Evolutionary conservation across 768 basidiomycete genomes (phyloP).

Genomic region (Leccinellum albellum): DNA sequence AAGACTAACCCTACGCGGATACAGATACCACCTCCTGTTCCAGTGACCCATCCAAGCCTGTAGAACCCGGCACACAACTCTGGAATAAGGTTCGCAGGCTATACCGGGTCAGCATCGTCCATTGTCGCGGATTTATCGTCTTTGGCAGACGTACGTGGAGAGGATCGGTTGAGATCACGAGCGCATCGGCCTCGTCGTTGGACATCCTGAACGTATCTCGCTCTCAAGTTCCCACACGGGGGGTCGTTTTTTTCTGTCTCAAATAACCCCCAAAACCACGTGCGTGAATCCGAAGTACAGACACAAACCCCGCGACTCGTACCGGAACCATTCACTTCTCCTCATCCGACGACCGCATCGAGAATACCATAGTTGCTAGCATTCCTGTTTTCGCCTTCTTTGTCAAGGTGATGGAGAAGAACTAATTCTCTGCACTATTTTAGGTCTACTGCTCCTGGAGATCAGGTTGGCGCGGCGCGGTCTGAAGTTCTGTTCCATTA

Average conservation of each 20-base stretch:
- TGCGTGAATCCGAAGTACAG: not conserved
- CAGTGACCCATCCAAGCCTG: constrained; percentile 87
- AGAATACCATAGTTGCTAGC: too few relatives aligned
- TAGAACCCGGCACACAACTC: constrained; percentile 84
- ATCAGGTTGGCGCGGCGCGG: not conserved
- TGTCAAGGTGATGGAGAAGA: not conserved
- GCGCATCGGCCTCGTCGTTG: constrained; percentile 37
- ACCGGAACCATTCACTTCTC: too few relatives aligned
- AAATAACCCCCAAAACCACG: not conserved
- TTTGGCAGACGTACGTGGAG: constrained; percentile 46
- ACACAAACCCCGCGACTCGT: too few relatives aligned
- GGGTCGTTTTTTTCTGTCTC: not conserved
- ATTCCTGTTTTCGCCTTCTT: not conserved
- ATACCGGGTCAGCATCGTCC: constrained; percentile 3
- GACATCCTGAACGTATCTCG: constrained; percentile 11
- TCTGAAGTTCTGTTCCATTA: not conserved
- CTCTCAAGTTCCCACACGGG: not conserved
- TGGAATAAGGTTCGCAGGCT: constrained; percentile 91
- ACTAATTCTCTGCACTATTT: not conserved
- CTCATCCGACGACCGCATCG: too few relatives aligned
- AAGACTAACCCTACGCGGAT: constrained; percentile 60
- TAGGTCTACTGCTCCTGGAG: not conserved
- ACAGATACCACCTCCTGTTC: constrained; percentile 79
- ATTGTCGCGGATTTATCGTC: not conserved
- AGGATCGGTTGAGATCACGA: constrained; percentile 60